Conservation (phyloP, 2,329 filamentous ascomycete species). For the Didymella sp. region DNA sequence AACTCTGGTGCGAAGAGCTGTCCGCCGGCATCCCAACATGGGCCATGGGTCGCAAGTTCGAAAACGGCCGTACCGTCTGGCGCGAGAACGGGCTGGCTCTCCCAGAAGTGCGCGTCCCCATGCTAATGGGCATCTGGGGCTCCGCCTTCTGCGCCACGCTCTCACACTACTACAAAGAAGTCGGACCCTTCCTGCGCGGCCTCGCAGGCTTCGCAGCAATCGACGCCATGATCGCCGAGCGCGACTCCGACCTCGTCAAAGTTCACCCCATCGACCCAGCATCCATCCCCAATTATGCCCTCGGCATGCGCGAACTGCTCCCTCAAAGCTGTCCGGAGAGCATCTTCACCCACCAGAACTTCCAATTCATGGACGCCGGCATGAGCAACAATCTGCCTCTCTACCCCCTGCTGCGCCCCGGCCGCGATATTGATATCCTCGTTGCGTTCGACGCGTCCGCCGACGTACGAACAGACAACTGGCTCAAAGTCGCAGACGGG, state of each 20-base stretch:
- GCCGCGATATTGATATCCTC: conserved; percentile 85
- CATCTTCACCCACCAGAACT: conserved; percentile 72
- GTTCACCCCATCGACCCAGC: conserved; percentile 95
- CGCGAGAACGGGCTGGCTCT: conserved; percentile 71
- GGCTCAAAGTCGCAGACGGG: conserved; percentile 92
- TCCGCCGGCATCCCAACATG: conserved; percentile 92
- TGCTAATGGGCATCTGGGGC: conserved; percentile 93
- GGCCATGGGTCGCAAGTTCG: conserved; percentile 85
- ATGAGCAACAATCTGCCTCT: conserved; percentile 99
- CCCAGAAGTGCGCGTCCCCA: conserved; percentile 82
- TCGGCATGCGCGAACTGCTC: conserved; percentile 78
- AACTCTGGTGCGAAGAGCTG: conserved; percentile 94
- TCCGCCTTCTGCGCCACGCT: conserved; percentile 95
- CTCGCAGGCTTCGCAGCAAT: conserved; percentile 77
- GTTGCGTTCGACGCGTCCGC: conserved; percentile 94
- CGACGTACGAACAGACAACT: conserved; percentile 93
- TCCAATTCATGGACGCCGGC: conserved; percentile 84
- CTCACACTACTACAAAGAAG: conserved; percentile 94
- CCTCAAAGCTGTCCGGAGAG: conserved; percentile 79
- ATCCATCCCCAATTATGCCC: conserved; percentile 85
- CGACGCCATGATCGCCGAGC: conserved; percentile 81
- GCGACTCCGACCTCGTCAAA: conserved; percentile 84
- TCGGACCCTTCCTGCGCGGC: conserved; percentile 79
- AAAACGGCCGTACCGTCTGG: conserved; percentile 71
- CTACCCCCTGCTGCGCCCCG: conserved; percentile 88